Evolutionary conservation across 108 stramenopile genomes (phyloP).

Genomic region (Cyclotella baltica): DNA sequence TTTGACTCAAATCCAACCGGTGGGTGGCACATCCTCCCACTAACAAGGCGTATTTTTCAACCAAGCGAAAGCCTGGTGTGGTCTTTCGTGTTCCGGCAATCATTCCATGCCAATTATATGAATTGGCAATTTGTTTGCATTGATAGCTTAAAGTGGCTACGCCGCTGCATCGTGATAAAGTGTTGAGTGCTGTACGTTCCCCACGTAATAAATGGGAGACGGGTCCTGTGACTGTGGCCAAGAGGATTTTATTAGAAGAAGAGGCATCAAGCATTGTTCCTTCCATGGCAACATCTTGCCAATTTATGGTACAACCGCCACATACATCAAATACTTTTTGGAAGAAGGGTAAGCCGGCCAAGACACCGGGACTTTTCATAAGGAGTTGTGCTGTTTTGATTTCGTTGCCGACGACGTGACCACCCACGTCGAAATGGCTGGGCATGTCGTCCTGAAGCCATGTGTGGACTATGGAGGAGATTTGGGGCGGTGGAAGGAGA

Average conservation of each 20-base stretch:
- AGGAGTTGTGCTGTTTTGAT: slow-evolving; percentile 71
- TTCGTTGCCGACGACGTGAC: slow-evolving; percentile 89
- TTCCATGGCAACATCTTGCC: slow-evolving; percentile 81
- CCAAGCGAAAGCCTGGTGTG: slow-evolving; percentile 97
- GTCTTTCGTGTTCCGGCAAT: slow-evolving; percentile 99
- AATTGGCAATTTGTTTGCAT: slow-evolving; percentile 61
- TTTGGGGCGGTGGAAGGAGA: slow-evolving; percentile 53
- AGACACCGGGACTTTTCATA: slow-evolving; percentile 86
- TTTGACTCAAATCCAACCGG: slow-evolving; percentile 95
- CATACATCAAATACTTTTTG: slow-evolving; percentile 84
- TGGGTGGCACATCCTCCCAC: slow-evolving; percentile 97
- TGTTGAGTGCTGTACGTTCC: slow-evolving; percentile 97
- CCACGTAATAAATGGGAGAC: slow-evolving; percentile 90
- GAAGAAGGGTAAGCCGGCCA: slow-evolving; percentile 96
- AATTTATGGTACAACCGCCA: slow-evolving; percentile 83
- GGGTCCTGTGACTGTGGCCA: slow-evolving; percentile 93
- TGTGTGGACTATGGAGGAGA: slow-evolving; percentile 44
- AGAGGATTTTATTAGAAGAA: slow-evolving; percentile 63
- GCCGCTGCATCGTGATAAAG: slow-evolving; percentile 93
- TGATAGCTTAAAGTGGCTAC: slow-evolving; percentile 87
- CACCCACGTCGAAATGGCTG: slow-evolving; percentile 94
- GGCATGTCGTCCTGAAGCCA: slow-evolving; percentile 98
- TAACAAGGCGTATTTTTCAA: slow-evolving; percentile 98
- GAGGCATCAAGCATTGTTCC: slow-evolving; percentile 52
- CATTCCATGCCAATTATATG: slow-evolving; percentile 86